phyloP scores from a whole-genome alignment of 345 rosid genomes.

The Geranium rotundifolium region DNA sequence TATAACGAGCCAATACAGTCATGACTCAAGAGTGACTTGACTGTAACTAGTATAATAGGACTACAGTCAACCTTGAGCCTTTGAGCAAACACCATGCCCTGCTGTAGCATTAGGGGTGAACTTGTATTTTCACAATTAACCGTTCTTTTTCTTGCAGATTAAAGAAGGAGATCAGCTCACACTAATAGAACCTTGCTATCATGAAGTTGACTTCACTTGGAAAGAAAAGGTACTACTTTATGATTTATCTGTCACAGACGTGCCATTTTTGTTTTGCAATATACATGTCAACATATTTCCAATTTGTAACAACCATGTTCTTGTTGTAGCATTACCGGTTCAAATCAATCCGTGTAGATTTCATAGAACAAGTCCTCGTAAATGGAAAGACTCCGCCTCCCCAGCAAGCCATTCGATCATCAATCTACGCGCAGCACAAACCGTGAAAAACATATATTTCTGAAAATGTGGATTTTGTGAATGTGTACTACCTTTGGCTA shows the following conservation, averaged over 20 bases:
- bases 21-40: no score
- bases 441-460: conserved; percentile 21
- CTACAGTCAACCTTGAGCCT: no score
- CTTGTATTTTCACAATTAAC: background rate
- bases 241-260: no score
- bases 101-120: no score
- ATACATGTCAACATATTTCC: no score
- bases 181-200: conserved; percentile 40
- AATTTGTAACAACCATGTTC: no score
- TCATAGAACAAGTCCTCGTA: conserved; percentile 50
- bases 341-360: conserved; percentile 57
- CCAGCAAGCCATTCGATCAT: conserved; percentile 24
- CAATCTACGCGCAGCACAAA: conserved; percentile 56
- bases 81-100: no score
- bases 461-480: conserved; percentile 8
- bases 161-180: conserved; percentile 55
- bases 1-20: background rate
- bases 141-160: conserved; percentile 27
- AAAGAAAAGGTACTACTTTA: conserved; percentile 33
- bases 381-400: conserved; percentile 39
- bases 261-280: no score
- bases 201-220: conserved; percentile 37
- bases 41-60: no score
- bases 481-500: conserved; percentile 1
- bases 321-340: conserved; percentile 33